Base-by-base conservation (phyloP, 1,284 basidiomycete genomes). In the Grifola frondosa region DNA sequence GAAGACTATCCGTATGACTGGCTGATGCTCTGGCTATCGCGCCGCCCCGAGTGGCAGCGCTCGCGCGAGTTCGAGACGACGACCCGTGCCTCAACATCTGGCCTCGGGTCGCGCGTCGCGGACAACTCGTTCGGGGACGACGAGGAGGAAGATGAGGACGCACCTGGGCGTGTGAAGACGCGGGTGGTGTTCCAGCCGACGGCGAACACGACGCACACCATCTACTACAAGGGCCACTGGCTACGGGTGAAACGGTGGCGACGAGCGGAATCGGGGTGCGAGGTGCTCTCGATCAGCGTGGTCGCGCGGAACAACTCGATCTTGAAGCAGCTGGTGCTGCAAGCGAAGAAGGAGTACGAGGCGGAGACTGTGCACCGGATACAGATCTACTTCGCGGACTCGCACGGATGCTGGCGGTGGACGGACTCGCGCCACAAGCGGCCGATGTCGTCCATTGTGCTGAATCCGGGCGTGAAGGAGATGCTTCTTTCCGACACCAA, bases 1-100 rank as follows among this genome's bases (percentile, higher is more conserved):
- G 87, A 89, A 61, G 87, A 89, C 60, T 86, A 86, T 52, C 87
- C 86, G 3, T 89, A 88, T 56, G 87, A 88, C 65, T 88, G 85
- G 70, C 73, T 88, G 38, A 88, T 88, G 84, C 73, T 88, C 26
- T 88, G 86, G 86, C 78, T 88, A 39, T 84, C 83, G 32, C 78
- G 83, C 39, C 73, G 82, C 34, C 85, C 87, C 35, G 86, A 88
- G 63, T 89, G 87, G 86, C 85, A 88, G 58, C 80, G 86, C 33
- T 88, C 85, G 10, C 78, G 87, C 42, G 87, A 90, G 64, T 89
- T 90, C 50, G 87, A 90, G 67, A 88, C 87, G 1, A 90, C 87
- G 9, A 89, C 87, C 9, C 78, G 84, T 29, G 75, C 80, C 3
- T 68, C 71, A 22, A 78, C 62, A 43, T 78, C 66, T 41, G 80